phyloP scores from a whole-genome alignment of 805 yeast genomes.

The Scheffersomyces lignosus region DNA sequence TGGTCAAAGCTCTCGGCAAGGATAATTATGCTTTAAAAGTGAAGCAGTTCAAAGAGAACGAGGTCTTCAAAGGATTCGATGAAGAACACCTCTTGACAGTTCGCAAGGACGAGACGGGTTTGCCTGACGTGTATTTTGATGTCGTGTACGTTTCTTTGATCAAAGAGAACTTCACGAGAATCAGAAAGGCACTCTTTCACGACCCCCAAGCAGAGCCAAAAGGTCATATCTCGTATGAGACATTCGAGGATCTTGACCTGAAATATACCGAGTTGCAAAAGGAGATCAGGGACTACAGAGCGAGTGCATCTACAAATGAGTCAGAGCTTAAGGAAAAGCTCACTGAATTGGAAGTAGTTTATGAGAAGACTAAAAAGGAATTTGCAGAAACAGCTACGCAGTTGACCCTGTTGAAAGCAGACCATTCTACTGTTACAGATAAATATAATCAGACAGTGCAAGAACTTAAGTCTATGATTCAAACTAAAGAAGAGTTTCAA shows the following conservation, averaged over 20 bases:
- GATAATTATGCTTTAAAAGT: conserved; percentile 77
- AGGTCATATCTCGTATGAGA: conserved; percentile 62
- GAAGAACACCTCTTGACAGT: conserved; percentile 50
- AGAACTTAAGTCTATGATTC: conserved; percentile 24
- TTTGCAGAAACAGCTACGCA: conserved; percentile 9
- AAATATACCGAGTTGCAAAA: conserved; percentile 28
- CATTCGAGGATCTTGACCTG: conserved; percentile 47
- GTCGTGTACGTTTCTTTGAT: conserved; percentile 61
- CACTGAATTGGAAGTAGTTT: conserved; percentile 29
- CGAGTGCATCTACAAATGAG: conserved; percentile 17
- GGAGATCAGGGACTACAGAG: conserved; percentile 22
- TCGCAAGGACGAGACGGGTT: conserved; percentile 74
- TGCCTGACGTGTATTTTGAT: conserved; percentile 81
- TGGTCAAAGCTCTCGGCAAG: conserved; percentile 73
- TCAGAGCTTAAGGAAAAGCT: conserved; percentile 18
- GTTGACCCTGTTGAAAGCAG: conserved; percentile 9
- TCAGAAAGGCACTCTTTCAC: conserved; percentile 67
- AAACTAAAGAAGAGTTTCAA: conserved; percentile 31
- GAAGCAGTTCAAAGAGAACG: conserved; percentile 65
- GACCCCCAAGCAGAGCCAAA: conserved; percentile 76
- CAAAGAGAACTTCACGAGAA: conserved; percentile 65
- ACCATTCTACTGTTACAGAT: conserved; percentile 18
- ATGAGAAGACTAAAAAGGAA: conserved; percentile 11
- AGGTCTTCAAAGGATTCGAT: conserved; percentile 56
- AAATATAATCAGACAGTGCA: conserved; percentile 20